Evolutionary conservation across 805 yeast genomes (phyloP).

Genomic region (Schizosaccharomyces octosporus): DNA sequence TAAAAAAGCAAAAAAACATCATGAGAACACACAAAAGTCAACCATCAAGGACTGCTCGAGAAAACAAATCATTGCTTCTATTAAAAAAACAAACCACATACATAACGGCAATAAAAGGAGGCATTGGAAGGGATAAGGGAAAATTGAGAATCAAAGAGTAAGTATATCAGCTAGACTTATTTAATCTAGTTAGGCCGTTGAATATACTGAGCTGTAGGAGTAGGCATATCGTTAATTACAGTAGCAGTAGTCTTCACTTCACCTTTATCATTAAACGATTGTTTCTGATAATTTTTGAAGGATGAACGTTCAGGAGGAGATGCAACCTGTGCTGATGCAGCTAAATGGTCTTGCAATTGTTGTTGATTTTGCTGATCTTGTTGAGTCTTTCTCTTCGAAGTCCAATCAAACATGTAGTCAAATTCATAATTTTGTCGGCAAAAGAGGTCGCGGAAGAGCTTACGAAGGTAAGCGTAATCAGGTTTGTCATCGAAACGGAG

Average conservation of each 20-base stretch:
- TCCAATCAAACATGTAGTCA: conserved; percentile 94
- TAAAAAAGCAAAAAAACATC: too few relatives aligned
- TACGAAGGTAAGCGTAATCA: conserved; percentile 70
- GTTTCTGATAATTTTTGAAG: background rate
- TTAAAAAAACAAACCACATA: background rate
- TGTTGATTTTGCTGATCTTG: background rate
- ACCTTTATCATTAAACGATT: background rate
- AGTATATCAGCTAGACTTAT: too few relatives aligned
- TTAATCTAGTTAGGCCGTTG: background rate
- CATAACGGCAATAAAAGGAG: background rate
- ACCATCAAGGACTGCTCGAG: too few relatives aligned
- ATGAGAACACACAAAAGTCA: too few relatives aligned
- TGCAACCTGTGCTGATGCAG: background rate
- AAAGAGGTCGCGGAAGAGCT: conserved; percentile 70
- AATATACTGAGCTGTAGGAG: background rate
- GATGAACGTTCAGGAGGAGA: background rate
- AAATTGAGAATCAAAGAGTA: background rate
- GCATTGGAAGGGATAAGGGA: background rate
- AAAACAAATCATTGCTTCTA: background rate
- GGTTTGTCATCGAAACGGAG: conserved; percentile 91
- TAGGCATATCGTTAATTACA: background rate
- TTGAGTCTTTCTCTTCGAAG: conserved; percentile 13
- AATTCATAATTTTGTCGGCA: conserved; percentile 70
- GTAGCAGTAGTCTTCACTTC: background rate
- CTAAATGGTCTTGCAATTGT: background rate